Percentiles rank a stretch among this genome's conserved stretches.
phyloP scores from a whole-genome alignment of 176 grass and related monocot genomes.

The Typha latifolia region DNA sequence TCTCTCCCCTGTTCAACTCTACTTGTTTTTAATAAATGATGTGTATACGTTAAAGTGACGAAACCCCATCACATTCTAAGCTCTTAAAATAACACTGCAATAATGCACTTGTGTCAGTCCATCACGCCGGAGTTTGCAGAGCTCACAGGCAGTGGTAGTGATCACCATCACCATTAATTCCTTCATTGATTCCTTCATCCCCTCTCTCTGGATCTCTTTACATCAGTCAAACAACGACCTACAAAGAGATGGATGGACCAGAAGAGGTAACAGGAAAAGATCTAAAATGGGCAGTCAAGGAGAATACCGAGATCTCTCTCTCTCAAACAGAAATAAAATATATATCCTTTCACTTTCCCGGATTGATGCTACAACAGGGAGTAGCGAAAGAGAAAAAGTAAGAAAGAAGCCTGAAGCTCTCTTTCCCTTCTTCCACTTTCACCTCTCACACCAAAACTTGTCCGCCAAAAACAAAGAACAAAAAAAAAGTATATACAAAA shows the following conservation, averaged over 20 bases:
- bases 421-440: not conserved
- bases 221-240: too few relatives aligned
- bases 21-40: too few relatives aligned
- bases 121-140: constrained; percentile 1
- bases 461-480: not conserved
- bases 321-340: not conserved
- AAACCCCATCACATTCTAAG: too few relatives aligned
- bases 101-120: not conserved
- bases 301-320: not conserved
- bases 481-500: not conserved
- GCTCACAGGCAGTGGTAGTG: not conserved
- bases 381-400: not conserved
- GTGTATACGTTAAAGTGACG: too few relatives aligned
- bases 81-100: too few relatives aligned
- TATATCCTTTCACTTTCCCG: not conserved
- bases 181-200: not conserved
- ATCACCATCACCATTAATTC: not conserved
- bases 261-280: too few relatives aligned
- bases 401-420: too few relatives aligned
- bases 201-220: not conserved
- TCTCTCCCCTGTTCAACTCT: too few relatives aligned
- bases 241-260: too few relatives aligned
- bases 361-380: not conserved
- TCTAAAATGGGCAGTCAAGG: too few relatives aligned
- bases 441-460: not conserved